Base-by-base conservation (phyloP, 305 asterid species). In the Fraxinus xanthoxyloides region DNA sequence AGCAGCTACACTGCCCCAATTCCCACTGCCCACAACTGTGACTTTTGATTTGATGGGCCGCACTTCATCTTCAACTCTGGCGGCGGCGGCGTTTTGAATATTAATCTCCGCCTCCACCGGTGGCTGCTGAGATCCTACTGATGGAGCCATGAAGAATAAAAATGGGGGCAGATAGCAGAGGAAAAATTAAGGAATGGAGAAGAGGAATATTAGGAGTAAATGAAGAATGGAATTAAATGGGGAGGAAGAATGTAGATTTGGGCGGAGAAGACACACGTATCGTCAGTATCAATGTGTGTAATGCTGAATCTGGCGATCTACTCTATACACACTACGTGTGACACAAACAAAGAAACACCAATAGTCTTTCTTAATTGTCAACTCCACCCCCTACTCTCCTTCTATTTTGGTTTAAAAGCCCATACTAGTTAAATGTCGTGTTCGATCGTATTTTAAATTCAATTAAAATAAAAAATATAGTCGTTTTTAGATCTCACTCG, bases 1-100 rank as follows among this genome's bases (percentile, higher is more conserved):
- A 81, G 97, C 88, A 30, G 98, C 97, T 48, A 94, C 98, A 87
- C 97, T 93, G 2, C 97, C 98, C 98, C 98, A 94, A 75, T 94
- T 94, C 76, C 98, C 98, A 69, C 97, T 92, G 48, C 97, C 98
- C 59, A 94, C 95, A 36, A 94, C 93, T 40, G 98, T 90, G 84
- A 94, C 97, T 82, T 89, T 90, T 1, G 90, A 92, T 85, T 85
- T 91, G 24, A 13, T 17, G 38, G 82, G 38, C 77, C 84, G 73
- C 76, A 75, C 84, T 48, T 78, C 77, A 17, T 26, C 82, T n/a
- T 8, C 70, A 63, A 75, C 76, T 51, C 73, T 38, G 80, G 75
- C 31, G 54, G 54, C 3, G 15, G 15, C 1, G 70, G 8, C 28
- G 67, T 19, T 69, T 36, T 21, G 77, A 76, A 69, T 82, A 65